phyloP scores from a whole-genome alignment of 2,329 filamentous ascomycete genomes.

The Cytospora paraplurivora region DNA sequence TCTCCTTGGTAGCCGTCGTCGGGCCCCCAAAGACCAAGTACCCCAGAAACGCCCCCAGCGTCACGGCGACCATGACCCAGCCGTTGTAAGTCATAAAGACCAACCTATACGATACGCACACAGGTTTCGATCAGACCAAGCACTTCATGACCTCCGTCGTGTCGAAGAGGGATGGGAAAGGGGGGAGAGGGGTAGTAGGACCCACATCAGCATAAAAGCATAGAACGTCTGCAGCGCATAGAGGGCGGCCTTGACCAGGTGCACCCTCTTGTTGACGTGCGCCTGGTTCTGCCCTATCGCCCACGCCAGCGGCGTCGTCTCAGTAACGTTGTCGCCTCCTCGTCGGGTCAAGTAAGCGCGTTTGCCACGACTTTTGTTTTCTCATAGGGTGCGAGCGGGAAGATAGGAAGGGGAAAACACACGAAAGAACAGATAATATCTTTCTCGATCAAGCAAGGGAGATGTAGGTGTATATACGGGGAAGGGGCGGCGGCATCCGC shows the following conservation, averaged over 20 bases:
- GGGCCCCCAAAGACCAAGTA: conserved; percentile 78
- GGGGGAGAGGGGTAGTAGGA: conserved; percentile 33
- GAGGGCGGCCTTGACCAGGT: conserved; percentile 76
- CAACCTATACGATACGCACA: conserved; percentile 63
- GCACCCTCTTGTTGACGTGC: conserved; percentile 66
- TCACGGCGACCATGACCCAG: conserved; percentile 92
- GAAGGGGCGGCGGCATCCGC: too few species aligned
- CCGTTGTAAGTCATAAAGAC: conserved; percentile 99
- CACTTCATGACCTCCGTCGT: neutral
- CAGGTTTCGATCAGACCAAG: neutral
- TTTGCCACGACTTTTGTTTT: conserved; percentile 11
- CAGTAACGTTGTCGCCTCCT: conserved; percentile 53
- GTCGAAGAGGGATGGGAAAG: neutral
- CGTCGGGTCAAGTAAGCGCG: conserved; percentile 29
- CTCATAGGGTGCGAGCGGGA: too few species aligned
- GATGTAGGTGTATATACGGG: too few species aligned
- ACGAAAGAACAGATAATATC: too few species aligned
- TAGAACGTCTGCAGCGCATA: conserved; percentile 97
- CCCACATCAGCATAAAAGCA: conserved; percentile 99
- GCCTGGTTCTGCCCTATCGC: conserved; percentile 69
- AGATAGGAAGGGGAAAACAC: too few species aligned
- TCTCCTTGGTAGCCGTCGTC: conserved; percentile 75
- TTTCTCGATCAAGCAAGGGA: too few species aligned
- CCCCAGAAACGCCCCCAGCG: conserved; percentile 84
- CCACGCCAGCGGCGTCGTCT: conserved; percentile 63